Evolutionary conservation across 108 stramenopile genomes (phyloP), one percentile per base, ranked within the genome.

Genomic region (Fistulifera pelliculosa): DNA sequence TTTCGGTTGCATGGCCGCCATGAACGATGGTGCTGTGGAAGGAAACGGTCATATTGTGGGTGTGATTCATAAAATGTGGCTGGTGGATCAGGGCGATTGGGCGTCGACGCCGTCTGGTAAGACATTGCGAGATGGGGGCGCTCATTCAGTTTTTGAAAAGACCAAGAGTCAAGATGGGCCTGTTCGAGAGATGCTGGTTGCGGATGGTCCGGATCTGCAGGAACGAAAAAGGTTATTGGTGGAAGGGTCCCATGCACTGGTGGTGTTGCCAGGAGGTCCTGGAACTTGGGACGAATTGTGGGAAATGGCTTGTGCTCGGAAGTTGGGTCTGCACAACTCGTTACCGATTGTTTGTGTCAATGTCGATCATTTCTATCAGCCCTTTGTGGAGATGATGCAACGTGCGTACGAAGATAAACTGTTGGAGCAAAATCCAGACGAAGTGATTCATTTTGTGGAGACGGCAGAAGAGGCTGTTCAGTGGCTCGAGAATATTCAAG

Each of bases 231-330:
- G 69, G 47, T 52, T 84, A 25, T 66, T 96, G 50, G 84, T 93
- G 3, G 69, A 91, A 35, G 74, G 71, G 31, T 70, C 83, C 1
- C 84, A 93, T 52, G 90, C 71, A 1, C 63, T 98, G 38, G 73
- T 96, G 14, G 95, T 96, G 0, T 50, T 96, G 55, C 97, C 97
- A 14, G 97, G 97, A 7, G 97, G 97, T 4, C 85, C 93, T 6
- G 93, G 93, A 28, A 94, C 93, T 2, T 94, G 82, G 80, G 93
- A 94, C 62, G 93, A 91, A 71, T 57, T 91, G 24, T 88, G 86
- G 90, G 90, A 93, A 68, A 88, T 88, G 86, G 90, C 85, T 11
- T 93, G 90, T 70, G 81, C 83, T 0, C 66, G 81, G n/a, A 76
- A 88, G 40, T 59, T 93, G 35, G 81, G 81, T 2, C 62, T 93